Evolutionary conservation across 2,329 filamentous ascomycete genomes (phyloP), one percentile per base, ranked within the genome.

Genomic region (Ophiostoma populinum): DNA sequence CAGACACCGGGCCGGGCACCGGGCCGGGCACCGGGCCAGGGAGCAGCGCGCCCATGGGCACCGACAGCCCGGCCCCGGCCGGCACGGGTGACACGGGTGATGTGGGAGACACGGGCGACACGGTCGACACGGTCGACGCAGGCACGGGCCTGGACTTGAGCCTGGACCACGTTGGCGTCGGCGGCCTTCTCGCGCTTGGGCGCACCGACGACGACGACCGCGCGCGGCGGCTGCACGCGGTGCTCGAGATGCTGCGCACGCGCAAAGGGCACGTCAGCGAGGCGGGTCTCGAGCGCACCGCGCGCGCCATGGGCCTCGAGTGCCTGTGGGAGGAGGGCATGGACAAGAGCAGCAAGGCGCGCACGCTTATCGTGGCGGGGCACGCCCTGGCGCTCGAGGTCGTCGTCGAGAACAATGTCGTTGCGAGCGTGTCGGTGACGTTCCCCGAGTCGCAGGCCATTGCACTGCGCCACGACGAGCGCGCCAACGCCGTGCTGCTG

Each of bases 261-360:
- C n/a, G 53, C 45, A 69, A 70, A 42, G 77, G 77, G 4, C 58
- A 74, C 26, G 72, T 87, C 24, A 81, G 78, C 45, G 76, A 81
- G 47, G 72, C 78, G 20, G 78, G 78, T 3, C 61, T 90, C n/a
- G 73, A 80, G 51, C 65, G 78, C 36, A 57, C 87, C 20, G 76
- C 73, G 7, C 67, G 70, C 46, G 63, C 70, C 36, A 63, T 76
- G 36, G 78, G 76, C n/a, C 57, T 80, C 25, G 74, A 77, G 41
- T 65, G 62, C 37, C 54, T 76, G 10, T 73, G 69, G 57, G 71
- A 78, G 45, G 61, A 63, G 19, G 59, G 54, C 28, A 59, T 59
- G 20, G 55, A 57, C 19, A 32, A 32, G 30, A 59, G 61, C 26
- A 55, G 56, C 13, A 67, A 64, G 45, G 58, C 59, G 36, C 64